Evolutionary conservation across 2,329 filamentous ascomycete species (phyloP), one percentile per base, ranked within the genome.

Genomic region (Diplodia sapinea): DNA sequence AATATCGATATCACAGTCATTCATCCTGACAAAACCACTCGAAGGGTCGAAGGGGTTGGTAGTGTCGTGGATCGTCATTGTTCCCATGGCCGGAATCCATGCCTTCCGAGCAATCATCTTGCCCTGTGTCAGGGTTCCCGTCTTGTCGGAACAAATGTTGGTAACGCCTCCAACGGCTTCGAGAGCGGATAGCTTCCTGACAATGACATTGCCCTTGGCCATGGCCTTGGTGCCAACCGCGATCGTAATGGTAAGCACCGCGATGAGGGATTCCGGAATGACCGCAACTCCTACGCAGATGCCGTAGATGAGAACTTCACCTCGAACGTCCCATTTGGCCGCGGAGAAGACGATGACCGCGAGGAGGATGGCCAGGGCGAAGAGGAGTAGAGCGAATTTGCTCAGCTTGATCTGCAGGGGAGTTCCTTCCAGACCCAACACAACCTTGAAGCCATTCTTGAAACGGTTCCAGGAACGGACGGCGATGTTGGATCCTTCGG

Each of bases 361-460:
- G 69, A 89, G 89, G 31, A 91, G 73, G 13, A 92, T 85, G 2
- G 89, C 93, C 62, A 93, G 86, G 56, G 84, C 88, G 74, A 96
- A 96, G 2, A 96, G 86, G 3, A 92, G 76, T 52, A 95, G 88
- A 33, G 93, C 93, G 74, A 97, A 89, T 79, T 94, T 93, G 80
- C 91, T 92, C 63, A 97, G 84, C 74, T 92, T 94, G 71, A 90
- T 89, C 80, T 96, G 92, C 55, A 97, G 83, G 0, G 93, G 93
- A 1, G 93, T 96, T 61, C 93, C 93, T 66, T 91, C 85, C 68
- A 91, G 84, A 63, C 89, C 89, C 9, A 91, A 81, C 73, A 92
- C 81, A 17, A 78, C 78, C 74, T 82, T 83, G 56, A 80, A 71
- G 68, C 72, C 79, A 56, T 69, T 78, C 61, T 73, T 72, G 74